Percentiles rank a stretch among this genome's conserved stretches.
Conservation (phyloP, 495 filamentous ascomycete species). For the Penicillium desertorum region DNA sequence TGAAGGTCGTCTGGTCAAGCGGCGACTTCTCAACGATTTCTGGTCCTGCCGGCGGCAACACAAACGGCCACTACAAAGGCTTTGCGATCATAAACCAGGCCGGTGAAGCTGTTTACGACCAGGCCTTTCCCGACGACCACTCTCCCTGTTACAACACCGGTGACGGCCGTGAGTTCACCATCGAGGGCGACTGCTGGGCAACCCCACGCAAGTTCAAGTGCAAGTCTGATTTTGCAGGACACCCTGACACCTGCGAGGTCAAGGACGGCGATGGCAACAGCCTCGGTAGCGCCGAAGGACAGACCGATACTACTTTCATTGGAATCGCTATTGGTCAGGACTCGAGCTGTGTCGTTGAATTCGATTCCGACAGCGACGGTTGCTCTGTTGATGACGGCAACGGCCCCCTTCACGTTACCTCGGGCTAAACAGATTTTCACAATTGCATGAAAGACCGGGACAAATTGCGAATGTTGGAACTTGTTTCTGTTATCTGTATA, state of each 20-base stretch:
- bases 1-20: conserved; percentile 19
- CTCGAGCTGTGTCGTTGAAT: conserved; percentile 23
- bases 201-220: conserved; percentile 23
- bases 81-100: conserved; percentile 22
- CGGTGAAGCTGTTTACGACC: conserved; percentile 21
- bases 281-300: conserved; percentile 17
- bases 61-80: conserved; percentile 14
- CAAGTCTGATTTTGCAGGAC: conserved; percentile 18
- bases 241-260: conserved; percentile 23
- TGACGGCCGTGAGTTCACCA: conserved; percentile 23
- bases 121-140: conserved; percentile 18
- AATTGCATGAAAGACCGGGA: neutral
- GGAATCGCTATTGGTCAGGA: conserved; percentile 22
- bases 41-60: conserved; percentile 19
- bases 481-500: neutral
- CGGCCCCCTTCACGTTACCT: conserved; percentile 21
- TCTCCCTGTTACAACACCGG: conserved; percentile 22
- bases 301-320: conserved; percentile 20
- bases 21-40: conserved; percentile 23
- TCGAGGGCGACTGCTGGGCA: conserved; percentile 26
- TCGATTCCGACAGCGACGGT: conserved; percentile 20
- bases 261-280: conserved; percentile 22
- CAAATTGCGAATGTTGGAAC: neutral
- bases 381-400: conserved; percentile 25
- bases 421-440: neutral